Evolutionary conservation across 345 rosid genomes (phyloP).

Genomic region (Lepidium didymum): DNA sequence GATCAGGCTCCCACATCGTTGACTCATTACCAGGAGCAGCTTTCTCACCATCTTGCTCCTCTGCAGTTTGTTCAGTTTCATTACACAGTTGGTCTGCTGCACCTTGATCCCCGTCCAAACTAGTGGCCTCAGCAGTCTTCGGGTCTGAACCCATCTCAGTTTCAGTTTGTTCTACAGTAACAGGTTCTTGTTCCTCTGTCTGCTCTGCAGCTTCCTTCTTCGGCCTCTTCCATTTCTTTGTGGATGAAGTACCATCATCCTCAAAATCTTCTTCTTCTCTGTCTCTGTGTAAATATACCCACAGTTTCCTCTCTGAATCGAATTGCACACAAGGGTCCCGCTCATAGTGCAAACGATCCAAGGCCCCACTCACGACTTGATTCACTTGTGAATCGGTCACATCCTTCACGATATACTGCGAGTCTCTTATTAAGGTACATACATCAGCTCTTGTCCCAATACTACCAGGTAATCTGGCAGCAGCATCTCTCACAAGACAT

Average conservation of each 20-base stretch:
- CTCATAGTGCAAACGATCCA: slow-evolving; percentile 98
- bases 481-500: slow-evolving; percentile 98
- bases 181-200: slow-evolving; percentile 59
- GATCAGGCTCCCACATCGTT: slow-evolving; percentile 49
- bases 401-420: slow-evolving; percentile 87
- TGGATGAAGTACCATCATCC: slow-evolving; percentile 99
- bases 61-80: slow-evolving; percentile 48
- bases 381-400: slow-evolving; percentile 91
- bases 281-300: slow-evolving; percentile 94
- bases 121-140: slow-evolving; percentile 46
- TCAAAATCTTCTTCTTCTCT: slow-evolving; percentile 99
- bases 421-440: slow-evolving; percentile 91
- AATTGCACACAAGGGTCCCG: slow-evolving; percentile 98
- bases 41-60: slow-evolving; percentile 38
- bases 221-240: slow-evolving; percentile 99
- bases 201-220: slow-evolving; percentile 86
- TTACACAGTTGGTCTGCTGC: slow-evolving; percentile 25
- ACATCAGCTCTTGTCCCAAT: slow-evolving; percentile 99
- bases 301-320: slow-evolving; percentile 88
- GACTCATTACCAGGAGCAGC: slow-evolving; percentile 38
- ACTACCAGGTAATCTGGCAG: slow-evolving; percentile 94
- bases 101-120: slow-evolving; percentile 41
- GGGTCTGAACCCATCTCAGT: slow-evolving; percentile 62
- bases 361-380: slow-evolving; percentile 95
- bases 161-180: slow-evolving; percentile 66